These are phyloP conservation scores for Aspergillus clavatus DNA, from an alignment of 2,329 filamentous ascomycete species.

Conservation along the genomic window DNA sequence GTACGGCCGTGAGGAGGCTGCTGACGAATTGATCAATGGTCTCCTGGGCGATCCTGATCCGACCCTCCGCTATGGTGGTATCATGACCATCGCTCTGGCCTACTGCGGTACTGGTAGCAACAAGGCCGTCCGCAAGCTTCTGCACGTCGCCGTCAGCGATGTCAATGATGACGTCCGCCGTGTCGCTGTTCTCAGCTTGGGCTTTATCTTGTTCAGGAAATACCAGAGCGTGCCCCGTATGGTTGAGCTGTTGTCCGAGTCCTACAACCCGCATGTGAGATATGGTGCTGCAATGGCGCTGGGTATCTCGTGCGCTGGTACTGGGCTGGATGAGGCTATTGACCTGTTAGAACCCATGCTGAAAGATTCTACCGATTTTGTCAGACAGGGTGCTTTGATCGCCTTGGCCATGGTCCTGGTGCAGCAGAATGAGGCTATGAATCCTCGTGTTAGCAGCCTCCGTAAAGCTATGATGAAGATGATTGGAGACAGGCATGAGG, in stretches of 20 bases:
- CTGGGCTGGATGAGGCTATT: slow-evolving; percentile 90
- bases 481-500: slow-evolving; percentile 88
- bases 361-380: slow-evolving; percentile 98
- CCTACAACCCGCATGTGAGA: slow-evolving; percentile 96
- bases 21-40: slow-evolving; percentile 89
- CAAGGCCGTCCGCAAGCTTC: slow-evolving; percentile 91
- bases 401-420: slow-evolving; percentile 96
- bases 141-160: slow-evolving; percentile 95
- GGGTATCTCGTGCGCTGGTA: slow-evolving; percentile 95
- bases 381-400: slow-evolving; percentile 92
- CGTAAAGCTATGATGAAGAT: slow-evolving; percentile 94
- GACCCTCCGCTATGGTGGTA: slow-evolving; percentile 90
- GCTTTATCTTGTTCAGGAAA: slow-evolving; percentile 98
- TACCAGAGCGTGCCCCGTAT: slow-evolving; percentile 95
- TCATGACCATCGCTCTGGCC: slow-evolving; percentile 95
- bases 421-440: slow-evolving; percentile 99
- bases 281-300: slow-evolving; percentile 98
- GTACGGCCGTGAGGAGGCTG: slow-evolving; percentile 91
- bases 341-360: slow-evolving; percentile 98
- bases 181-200: slow-evolving; percentile 94
- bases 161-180: slow-evolving; percentile 96
- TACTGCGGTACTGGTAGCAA: slow-evolving; percentile 98
- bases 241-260: slow-evolving; percentile 96
- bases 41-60: slow-evolving; percentile 91
- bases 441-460: slow-evolving; percentile 87